phyloP scores from a whole-genome alignment of 2,329 filamentous ascomycete genomes.

The Aspergillus oerlinghausenensis region DNA sequence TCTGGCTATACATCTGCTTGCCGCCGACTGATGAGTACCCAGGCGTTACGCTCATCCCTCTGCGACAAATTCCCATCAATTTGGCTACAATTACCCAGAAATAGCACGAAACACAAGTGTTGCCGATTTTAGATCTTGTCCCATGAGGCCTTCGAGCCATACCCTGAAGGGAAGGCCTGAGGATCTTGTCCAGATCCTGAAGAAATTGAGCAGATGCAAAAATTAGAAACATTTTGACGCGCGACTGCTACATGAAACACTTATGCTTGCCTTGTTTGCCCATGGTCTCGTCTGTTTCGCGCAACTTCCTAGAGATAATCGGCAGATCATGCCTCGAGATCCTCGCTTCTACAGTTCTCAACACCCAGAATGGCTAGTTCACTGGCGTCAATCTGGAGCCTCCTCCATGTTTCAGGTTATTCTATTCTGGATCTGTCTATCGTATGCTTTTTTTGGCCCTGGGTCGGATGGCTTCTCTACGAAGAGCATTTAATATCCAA shows the following conservation, averaged over 20 bases:
- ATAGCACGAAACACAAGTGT: conserved; percentile 23
- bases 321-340: conserved; percentile 5
- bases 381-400: conserved; percentile 30
- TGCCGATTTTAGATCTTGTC: conserved; percentile 23
- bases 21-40: conserved; percentile 14
- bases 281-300: conserved; percentile 24
- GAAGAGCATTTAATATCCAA: conserved; percentile 39
- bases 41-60: conserved; percentile 9
- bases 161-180: conserved; percentile 11
- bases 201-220: conserved; percentile 31
- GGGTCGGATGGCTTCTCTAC: conserved; percentile 12
- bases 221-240: conserved; percentile 40
- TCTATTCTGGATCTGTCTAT: conserved; percentile 23
- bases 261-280: conserved; percentile 16
- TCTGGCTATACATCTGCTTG: conserved; percentile 8
- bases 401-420: conserved; percentile 39
- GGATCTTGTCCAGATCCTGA: conserved; percentile 20
- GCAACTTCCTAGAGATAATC: conserved; percentile 12
- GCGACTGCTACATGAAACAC: conserved; percentile 36
- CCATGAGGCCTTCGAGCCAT: conserved; percentile 20
- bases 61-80: conserved; percentile 9
- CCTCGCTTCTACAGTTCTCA: conserved; percentile 19
- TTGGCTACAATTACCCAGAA: conserved; percentile 16
- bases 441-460: conserved; percentile 26
- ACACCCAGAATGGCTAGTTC: conserved; percentile 24